These are phyloP conservation scores for Dioszegia hungarica DNA, from an alignment of 768 basidiomycete species.

Conservation along the genomic window DNA sequence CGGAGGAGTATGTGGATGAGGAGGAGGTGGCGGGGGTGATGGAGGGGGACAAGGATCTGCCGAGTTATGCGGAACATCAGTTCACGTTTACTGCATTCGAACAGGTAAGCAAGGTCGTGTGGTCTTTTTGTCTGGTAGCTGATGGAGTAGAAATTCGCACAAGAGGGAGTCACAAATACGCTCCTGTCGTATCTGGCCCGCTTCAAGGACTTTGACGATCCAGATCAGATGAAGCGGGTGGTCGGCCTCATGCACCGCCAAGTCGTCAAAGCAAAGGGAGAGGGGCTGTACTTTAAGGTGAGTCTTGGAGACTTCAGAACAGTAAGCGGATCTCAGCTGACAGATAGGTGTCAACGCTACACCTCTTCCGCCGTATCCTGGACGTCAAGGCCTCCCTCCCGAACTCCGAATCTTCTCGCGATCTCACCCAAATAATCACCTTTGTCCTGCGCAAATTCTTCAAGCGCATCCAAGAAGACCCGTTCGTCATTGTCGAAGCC, in stretches of 20 bases:
- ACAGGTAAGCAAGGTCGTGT: slow-evolving; percentile 55
- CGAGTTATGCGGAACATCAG: slow-evolving; percentile 68
- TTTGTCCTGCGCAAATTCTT: slow-evolving; percentile 90
- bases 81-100: slow-evolving; percentile 92
- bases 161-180: slow-evolving; percentile 77
- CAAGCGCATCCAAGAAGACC: slow-evolving; percentile 76
- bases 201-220: slow-evolving; percentile 69
- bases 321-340: not conserved
- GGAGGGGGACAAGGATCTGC: slow-evolving; percentile 57
- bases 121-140: not conserved
- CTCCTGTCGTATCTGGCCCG: slow-evolving; percentile 74
- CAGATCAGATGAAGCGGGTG: slow-evolving; percentile 83
- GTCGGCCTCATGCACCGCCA: slow-evolving; percentile 86
- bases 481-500: slow-evolving; percentile 86
- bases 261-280: slow-evolving; percentile 82
- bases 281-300: slow-evolving; percentile 93
- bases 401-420: slow-evolving; percentile 70
- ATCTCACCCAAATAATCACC: slow-evolving; percentile 75
- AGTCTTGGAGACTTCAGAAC: no score
- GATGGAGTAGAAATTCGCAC: slow-evolving; percentile 71
- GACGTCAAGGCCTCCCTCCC: slow-evolving; percentile 70
- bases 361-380: slow-evolving; percentile 81
- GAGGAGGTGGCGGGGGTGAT: slow-evolving; percentile 58
- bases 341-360: slow-evolving; percentile 74
- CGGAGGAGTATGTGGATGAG: slow-evolving; percentile 53